phyloP scores from a whole-genome alignment of 345 rosid genomes.

The Mangifera indica region DNA sequence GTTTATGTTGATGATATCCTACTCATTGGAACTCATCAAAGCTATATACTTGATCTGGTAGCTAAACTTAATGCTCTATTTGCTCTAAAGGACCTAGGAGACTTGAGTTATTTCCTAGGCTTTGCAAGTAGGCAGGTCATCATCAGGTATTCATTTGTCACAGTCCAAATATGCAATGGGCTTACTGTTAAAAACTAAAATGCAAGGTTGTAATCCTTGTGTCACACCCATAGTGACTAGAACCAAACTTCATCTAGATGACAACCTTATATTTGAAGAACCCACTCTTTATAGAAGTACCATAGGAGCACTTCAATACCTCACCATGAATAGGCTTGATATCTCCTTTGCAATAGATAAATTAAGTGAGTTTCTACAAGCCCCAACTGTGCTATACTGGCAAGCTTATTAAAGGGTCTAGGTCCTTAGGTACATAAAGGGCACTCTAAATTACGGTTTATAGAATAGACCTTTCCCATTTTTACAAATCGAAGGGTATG shows the following conservation, averaged over 20 bases:
- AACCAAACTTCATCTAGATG: too few relatives aligned
- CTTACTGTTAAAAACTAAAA: too few relatives aligned
- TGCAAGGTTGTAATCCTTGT: not conserved
- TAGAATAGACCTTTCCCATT: too few relatives aligned
- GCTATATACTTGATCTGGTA: too few relatives aligned
- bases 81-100: too few relatives aligned
- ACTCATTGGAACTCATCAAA: not conserved
- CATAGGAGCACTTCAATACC: not conserved
- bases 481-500: not conserved
- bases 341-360: not conserved
- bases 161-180: too few relatives aligned
- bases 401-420: not conserved
- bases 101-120: too few relatives aligned
- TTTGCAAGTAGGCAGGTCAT: too few relatives aligned
- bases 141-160: too few relatives aligned
- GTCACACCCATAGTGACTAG: not conserved
- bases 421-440: not conserved
- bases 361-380: not conserved
- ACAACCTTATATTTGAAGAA: not conserved
- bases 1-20: too few relatives aligned
- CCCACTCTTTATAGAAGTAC: not conserved
- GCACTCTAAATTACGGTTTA: fast-evolving
- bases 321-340: not conserved
- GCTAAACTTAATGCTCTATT: too few relatives aligned
- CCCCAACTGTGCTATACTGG: not conserved